Base-by-base conservation (phyloP, 2,329 filamentous ascomycete species). In the Fusarium marasasianum region DNA sequence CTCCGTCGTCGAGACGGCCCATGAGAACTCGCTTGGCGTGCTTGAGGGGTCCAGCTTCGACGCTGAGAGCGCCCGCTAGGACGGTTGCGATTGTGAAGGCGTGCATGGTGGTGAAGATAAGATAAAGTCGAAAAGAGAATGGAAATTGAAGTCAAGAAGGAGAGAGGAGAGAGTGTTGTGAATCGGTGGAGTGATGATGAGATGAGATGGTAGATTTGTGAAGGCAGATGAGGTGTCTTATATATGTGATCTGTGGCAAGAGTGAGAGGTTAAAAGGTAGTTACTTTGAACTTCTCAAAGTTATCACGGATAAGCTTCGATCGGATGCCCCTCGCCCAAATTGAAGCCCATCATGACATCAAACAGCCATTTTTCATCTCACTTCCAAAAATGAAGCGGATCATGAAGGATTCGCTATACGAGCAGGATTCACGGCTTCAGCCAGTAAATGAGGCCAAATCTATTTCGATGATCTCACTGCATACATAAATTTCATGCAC, bases 1-100 rank as follows among this genome's bases (percentile, higher is more conserved):
- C 82, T 11, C 69, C 70, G 17, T 80, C 77, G 1, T 48, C 35
- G 4, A 71, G 31, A 38, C 60, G 60, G 13, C 68, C 68, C 20
- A 71, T 71, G 12, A 71, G 60, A 11, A 55, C 53, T 3, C 68
- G 68, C n/a, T 71, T 71, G 13, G n/a, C 43, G 8, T 24, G 65
- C 17, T 67, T 57, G 5, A 68, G 29, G 2, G 65, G 65, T 7
- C 63, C 57, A 0, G 65, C 65, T 17, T 68, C 65, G 20, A 68
- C 65, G 45, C 22, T 61, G n/a, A 68, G 53, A 17, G 45, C 65
- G 6, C 53, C 53, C 2, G 63, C 63, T 4, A 68, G 54, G 31
- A 67, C 24, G 2, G 65, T 61, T 33, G 31, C 29, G 3, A 67
- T 8, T 17, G 63, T 47, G 29, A 68, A 29, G 24, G 63, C 63